Percentiles rank a stretch among this genome's conserved stretches.
phyloP scores from a whole-genome alignment of 2,329 filamentous ascomycete genomes.

The Pyrenophora seminiperda region DNA sequence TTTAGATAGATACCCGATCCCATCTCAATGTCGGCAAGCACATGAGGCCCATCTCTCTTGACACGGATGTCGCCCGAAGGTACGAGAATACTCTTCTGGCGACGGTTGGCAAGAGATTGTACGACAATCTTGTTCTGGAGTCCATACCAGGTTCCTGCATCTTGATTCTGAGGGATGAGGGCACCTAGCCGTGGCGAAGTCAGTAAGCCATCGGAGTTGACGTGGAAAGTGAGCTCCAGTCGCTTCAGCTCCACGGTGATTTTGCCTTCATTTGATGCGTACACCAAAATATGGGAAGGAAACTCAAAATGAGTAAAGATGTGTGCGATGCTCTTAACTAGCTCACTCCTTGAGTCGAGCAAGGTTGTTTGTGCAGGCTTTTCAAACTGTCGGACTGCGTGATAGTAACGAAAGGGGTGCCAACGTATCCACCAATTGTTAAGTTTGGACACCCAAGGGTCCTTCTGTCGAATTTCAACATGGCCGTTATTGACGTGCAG shows the following conservation, averaged over 20 bases:
- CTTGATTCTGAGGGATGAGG: constrained; percentile 59
- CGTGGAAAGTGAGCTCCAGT: constrained; percentile 60
- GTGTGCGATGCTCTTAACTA: constrained; percentile 48
- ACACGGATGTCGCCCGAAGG: constrained; percentile 52
- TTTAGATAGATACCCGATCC: constrained; percentile 51
- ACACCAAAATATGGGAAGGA: constrained; percentile 52
- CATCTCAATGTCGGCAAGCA: constrained; percentile 47
- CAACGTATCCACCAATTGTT: constrained; percentile 50
- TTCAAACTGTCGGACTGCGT: constrained; percentile 14
- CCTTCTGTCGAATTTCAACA: constrained; percentile 59
- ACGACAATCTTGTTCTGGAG: constrained; percentile 64
- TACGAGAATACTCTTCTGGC: constrained; percentile 59
- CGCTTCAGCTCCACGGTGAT: constrained; percentile 59
- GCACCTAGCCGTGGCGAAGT: constrained; percentile 56
- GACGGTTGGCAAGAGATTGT: constrained; percentile 49
- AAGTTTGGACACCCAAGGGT: constrained; percentile 48
- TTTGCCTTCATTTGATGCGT: constrained; percentile 45
- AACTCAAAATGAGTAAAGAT: constrained; percentile 61
- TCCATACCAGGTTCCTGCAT: constrained; percentile 65
- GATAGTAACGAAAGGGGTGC: constrained; percentile 27
- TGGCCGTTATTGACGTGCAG: constrained; percentile 54
- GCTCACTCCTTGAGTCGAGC: constrained; percentile 56
- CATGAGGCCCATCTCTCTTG: constrained; percentile 47
- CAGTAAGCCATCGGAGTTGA: constrained; percentile 54
- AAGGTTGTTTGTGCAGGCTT: constrained; percentile 45